Conservation (phyloP, 192 early-diverging fungal species). For the Entomortierella parvispora region DNA sequence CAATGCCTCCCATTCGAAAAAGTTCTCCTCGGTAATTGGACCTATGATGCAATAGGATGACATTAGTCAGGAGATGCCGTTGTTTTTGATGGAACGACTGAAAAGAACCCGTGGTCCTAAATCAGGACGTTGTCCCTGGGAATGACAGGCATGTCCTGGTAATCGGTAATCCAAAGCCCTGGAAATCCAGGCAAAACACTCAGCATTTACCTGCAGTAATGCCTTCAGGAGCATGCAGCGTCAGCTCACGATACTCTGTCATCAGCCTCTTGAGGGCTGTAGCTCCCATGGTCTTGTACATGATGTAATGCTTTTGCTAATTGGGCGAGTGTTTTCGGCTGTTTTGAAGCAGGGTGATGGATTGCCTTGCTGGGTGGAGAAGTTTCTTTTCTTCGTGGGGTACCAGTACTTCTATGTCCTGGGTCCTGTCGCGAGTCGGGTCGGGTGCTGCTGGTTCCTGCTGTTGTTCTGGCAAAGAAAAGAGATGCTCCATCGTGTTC, state of each 20-base stretch:
- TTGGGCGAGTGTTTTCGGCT: neutral
- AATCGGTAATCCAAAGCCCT: neutral
- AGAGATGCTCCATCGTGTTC: no score
- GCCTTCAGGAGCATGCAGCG: constrained; percentile 90
- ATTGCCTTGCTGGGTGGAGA: neutral
- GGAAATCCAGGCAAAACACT: no score
- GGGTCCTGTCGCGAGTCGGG: no score
- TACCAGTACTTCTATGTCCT: neutral
- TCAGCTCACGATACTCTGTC: constrained; percentile 95
- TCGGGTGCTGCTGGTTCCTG: neutral
- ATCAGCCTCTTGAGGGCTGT: constrained; percentile 90
- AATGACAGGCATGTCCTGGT: neutral
- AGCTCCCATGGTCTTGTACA: constrained; percentile 63
- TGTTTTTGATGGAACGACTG: no score
- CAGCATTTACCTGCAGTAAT: constrained; percentile 89
- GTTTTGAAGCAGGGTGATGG: neutral
- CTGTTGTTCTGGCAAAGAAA: no score
- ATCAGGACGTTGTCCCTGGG: no score
- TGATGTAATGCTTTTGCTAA: constrained; percentile 2
- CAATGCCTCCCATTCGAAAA: constrained; percentile 90
- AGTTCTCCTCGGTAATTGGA: constrained; percentile 84
- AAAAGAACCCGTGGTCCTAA: no score
- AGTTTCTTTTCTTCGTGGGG: neutral
- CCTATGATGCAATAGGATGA: constrained; percentile 54
- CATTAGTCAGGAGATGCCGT: no score